Evolutionary conservation across 2,329 filamentous ascomycete genomes (phyloP), one percentile per base, ranked within the genome.

Genomic region (Penicillium sclerotigenum): DNA sequence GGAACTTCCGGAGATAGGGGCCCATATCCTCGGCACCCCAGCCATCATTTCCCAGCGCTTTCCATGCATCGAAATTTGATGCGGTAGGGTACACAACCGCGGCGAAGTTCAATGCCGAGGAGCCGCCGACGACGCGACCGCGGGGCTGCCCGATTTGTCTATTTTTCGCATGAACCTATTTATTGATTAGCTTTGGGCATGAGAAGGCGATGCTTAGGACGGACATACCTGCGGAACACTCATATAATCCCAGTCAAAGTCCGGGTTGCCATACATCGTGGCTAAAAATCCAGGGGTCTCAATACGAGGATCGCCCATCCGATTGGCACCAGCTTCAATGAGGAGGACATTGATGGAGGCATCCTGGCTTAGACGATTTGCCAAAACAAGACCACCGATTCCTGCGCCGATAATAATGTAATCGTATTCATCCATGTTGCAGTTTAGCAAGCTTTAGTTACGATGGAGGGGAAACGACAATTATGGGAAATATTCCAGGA

Each of bases 71-170:
- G 45, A 79, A 79, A 37, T 78, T 77, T 0, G 67, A 63, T n/a
- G 65, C 62, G 5, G 56, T 53, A 4, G 65, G 65, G 24, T 64
- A 64, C 14, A 66, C 37, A 9, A 64, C 31, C 14, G 58, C 51
- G 16, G 67, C 68, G 33, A 79, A 75, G 58, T 81, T 81, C 29
- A 81, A 57, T 0, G 77, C 72, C 10, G 71, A 78, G 14, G 75
- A 77, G 10, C 80, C 81, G 5, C 80, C 80, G 0, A 83, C 70
- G 0, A 80, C 76, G 48, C 78, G 78, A 33, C 78, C 80, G 6
- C 79, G 73, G 24, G 75, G 75, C 42, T 80, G 76, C 4, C 65
- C 55, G 13, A 80, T 74, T 3, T 70, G 61, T 1, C 78, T 73
- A 14, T 71, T 70, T 16, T 74, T 72, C 5, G 79, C 72, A n/a